Evolutionary conservation across 2,329 filamentous ascomycete genomes (phyloP).

Genomic region (Colletotrichum tofieldiae): DNA sequence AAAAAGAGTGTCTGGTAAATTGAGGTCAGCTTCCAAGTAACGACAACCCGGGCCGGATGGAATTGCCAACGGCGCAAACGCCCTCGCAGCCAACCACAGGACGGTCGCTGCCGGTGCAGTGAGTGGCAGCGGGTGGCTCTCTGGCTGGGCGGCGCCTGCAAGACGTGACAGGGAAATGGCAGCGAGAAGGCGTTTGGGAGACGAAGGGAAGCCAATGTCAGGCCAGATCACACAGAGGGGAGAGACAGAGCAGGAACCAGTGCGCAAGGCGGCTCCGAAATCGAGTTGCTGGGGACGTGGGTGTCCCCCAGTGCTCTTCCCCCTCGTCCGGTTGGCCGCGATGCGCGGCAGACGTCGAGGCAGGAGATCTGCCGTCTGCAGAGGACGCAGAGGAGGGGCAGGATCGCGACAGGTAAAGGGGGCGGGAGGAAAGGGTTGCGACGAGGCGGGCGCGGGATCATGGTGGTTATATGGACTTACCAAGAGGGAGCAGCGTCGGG

Average conservation of each 20-base stretch:
- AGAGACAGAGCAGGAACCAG: slow-evolving; percentile 19
- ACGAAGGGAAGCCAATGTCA: slow-evolving; percentile 22
- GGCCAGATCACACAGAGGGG: slow-evolving; percentile 4
- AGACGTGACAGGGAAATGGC: slow-evolving; percentile 29
- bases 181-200: slow-evolving; percentile 27
- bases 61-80: slow-evolving; percentile 28
- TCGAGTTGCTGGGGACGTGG: slow-evolving; percentile 21
- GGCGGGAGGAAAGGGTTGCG: slow-evolving; percentile 5
- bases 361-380: slow-evolving; percentile 35
- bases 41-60: slow-evolving; percentile 19
- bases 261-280: slow-evolving; percentile 21
- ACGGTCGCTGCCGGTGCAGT: slow-evolving; percentile 10
- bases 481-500: neutral
- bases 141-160: slow-evolving; percentile 33
- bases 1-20: slow-evolving; percentile 32
- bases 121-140: slow-evolving; percentile 12
- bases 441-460: slow-evolving; percentile 8
- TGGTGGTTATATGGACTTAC: slow-evolving; percentile 33
- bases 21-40: slow-evolving; percentile 32
- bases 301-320: slow-evolving; percentile 23
- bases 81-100: slow-evolving; percentile 27
- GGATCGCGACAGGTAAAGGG: slow-evolving; percentile 21
- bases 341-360: slow-evolving; percentile 29
- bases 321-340: slow-evolving; percentile 17
- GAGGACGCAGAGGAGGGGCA: slow-evolving; percentile 24